A percentile compares a stretch with the other conserved stretches of the same genome.
These are phyloP conservation scores for Curvularia eragrostidis DNA, from an alignment of 2,329 filamentous ascomycete species.

Conservation along the genomic window DNA sequence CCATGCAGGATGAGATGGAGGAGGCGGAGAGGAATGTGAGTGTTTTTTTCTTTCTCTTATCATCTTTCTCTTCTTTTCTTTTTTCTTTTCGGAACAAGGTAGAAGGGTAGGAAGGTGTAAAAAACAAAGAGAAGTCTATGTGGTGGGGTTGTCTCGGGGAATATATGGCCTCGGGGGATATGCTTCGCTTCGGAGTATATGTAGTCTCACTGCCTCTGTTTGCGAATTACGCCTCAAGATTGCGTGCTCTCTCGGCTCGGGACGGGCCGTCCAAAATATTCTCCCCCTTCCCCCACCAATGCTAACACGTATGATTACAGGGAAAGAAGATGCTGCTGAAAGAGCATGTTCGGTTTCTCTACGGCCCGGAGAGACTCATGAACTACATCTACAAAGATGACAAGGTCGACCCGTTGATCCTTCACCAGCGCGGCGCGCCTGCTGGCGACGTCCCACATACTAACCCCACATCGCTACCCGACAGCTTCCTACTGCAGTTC, in stretches of 20 bases:
- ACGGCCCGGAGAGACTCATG: constrained; percentile 20
- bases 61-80: too few relatives aligned
- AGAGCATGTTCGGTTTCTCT: constrained; percentile 20
- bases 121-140: neutral
- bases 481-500: constrained; percentile 21
- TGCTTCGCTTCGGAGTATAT: neutral
- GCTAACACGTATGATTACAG: neutral
- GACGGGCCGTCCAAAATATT: neutral
- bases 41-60: too few relatives aligned
- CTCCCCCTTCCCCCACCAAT: neutral
- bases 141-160: neutral
- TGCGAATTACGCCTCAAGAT: constrained; percentile 1
- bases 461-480: constrained; percentile 23
- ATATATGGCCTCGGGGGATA: neutral
- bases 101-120: neutral
- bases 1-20: constrained; percentile 23
- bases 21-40: constrained; percentile 24
- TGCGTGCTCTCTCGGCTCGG: constrained; percentile 11
- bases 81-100: neutral
- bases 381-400: constrained; percentile 9
- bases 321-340: constrained; percentile 23
- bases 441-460: constrained; percentile 8
- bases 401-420: neutral
- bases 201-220: neutral
- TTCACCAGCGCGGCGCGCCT: constrained; percentile 11